Evolutionary conservation across 495 filamentous ascomycete genomes (phyloP), one percentile per base, ranked within the genome.

Genomic region (Durotheca rogersii): DNA sequence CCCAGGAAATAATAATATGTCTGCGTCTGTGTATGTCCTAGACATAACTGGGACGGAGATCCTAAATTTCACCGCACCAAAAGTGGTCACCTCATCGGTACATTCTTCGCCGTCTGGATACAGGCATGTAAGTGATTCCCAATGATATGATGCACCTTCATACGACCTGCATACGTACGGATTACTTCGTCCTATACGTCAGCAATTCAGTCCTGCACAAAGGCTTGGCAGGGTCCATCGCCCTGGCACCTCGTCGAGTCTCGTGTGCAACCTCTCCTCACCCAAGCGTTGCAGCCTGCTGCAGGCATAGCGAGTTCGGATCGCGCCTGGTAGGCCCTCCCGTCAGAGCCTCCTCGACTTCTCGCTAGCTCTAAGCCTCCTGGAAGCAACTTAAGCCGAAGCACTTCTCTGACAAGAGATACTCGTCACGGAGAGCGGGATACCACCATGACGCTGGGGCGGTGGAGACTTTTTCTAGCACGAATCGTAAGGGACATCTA

Each of bases 311-410:
- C 41, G 21, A 33, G 29, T 45, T 50, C 34, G 12, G 46, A 51
- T 46, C 31, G 9, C 18, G 30, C 12, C 30, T 45, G 33, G 19
- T 42, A 39, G 37, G 34, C 34, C 38, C 27, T 40, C 45, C 52
- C 52, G 39, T 40, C 36, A 33, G 31, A 31, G 31, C 43, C 39
- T 38, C 47, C 30, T 43, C 29, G 25, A 36, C 21, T 48, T 54
- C 51, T 54, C 43, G 51, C 43, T 44, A 31, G 43, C 31, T 21
- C 43, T 33, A 31, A 12, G 10, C 37, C 37, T 55, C 45, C 52
- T 49, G 58, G 40, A 51, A 64, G 65, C 65, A 68, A 62, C 42
- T 66, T 47, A 62, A 65, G 61, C 67, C 67, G 67, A 67, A 54
- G 58, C 62, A 62, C 48, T 57, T 64, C 67, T 62, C 65, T 60